Evolutionary conservation across 2,329 filamentous ascomycete genomes (phyloP).

Genomic region (Fusarium robinianum): DNA sequence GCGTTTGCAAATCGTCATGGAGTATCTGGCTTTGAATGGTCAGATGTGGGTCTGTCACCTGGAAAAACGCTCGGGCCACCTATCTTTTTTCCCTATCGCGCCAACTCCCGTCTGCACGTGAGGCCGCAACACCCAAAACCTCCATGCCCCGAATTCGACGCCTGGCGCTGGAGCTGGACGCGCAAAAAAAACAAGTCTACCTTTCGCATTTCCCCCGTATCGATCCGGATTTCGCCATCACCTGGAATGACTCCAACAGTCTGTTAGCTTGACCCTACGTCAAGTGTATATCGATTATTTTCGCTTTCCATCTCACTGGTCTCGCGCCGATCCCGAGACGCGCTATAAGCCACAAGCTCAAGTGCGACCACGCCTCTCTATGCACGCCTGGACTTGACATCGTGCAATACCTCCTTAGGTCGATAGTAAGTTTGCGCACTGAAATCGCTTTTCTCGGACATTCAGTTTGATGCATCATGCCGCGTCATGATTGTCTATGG

Average conservation of each 20-base stretch:
- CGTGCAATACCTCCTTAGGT: conserved; percentile 30
- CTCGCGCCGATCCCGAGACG: conserved; percentile 28
- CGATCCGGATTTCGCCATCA: conserved; percentile 18
- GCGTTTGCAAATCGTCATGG: conserved; percentile 24
- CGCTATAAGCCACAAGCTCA: conserved; percentile 32
- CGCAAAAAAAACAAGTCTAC: conserved; percentile 27
- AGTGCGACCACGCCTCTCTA: conserved; percentile 34
- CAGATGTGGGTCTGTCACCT: conserved; percentile 29
- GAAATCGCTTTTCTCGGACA: background rate
- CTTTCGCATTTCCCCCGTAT: conserved; percentile 19
- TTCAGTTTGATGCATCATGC: conserved; percentile 1
- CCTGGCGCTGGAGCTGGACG: conserved; percentile 26
- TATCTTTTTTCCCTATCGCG: conserved; percentile 33
- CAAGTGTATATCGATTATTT: conserved; percentile 1
- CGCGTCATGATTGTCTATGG: background rate
- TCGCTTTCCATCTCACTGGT: conserved; percentile 9
- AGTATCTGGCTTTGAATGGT: conserved; percentile 9
- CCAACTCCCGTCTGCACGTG: conserved; percentile 28
- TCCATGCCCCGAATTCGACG: conserved; percentile 19
- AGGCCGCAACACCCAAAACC: conserved; percentile 28
- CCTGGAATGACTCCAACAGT: background rate
- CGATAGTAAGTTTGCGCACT: conserved; percentile 27
- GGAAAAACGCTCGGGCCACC: conserved; percentile 29
- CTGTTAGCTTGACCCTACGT: background rate
- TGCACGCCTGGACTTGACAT: conserved; percentile 34